A percentile compares a stretch with the other conserved stretches of the same genome.
These are phyloP conservation scores for Penicillium goetzii DNA, from an alignment of 495 filamentous ascomycete genomes.

Conservation along the genomic window DNA sequence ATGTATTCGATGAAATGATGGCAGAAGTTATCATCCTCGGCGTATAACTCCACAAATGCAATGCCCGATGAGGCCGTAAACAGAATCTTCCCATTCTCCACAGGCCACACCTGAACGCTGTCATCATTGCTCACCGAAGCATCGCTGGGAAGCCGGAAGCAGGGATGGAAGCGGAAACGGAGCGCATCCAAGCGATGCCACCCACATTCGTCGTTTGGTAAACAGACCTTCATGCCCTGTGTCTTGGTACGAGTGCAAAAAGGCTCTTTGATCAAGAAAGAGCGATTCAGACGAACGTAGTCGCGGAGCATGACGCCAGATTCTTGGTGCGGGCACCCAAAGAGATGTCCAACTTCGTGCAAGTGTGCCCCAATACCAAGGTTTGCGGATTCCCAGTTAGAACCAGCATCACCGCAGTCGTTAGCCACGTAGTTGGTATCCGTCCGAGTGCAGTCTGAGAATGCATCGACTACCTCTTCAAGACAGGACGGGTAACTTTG, in stretches of 20 bases:
- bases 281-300: constrained; percentile 81
- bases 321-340: constrained; percentile 87
- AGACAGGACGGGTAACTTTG: constrained; percentile 84
- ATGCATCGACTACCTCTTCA: constrained; percentile 84
- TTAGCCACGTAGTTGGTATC: constrained; percentile 81
- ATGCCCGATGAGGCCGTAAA: constrained; percentile 82
- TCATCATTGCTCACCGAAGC: constrained; percentile 64
- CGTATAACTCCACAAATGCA: constrained; percentile 78
- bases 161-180: constrained; percentile 87
- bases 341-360: constrained; percentile 83
- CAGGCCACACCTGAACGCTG: constrained; percentile 85
- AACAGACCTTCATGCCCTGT: constrained; percentile 71
- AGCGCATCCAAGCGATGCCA: constrained; percentile 91
- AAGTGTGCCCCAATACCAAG: constrained; percentile 91
- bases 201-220: constrained; percentile 75
- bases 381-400: constrained; percentile 89
- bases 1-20: constrained; percentile 79
- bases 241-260: constrained; percentile 83
- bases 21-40: constrained; percentile 74
- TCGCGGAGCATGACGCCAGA: constrained; percentile 87
- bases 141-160: constrained; percentile 84
- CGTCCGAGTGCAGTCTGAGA: constrained; percentile 84
- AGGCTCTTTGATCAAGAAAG: constrained; percentile 75
- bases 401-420: constrained; percentile 80
- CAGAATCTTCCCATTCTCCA: constrained; percentile 78